Percentiles rank a stretch among this genome's conserved stretches.
Evolutionary conservation across 2,329 filamentous ascomycete genomes (phyloP).

Genomic region (Talaromyces islandicus): DNA sequence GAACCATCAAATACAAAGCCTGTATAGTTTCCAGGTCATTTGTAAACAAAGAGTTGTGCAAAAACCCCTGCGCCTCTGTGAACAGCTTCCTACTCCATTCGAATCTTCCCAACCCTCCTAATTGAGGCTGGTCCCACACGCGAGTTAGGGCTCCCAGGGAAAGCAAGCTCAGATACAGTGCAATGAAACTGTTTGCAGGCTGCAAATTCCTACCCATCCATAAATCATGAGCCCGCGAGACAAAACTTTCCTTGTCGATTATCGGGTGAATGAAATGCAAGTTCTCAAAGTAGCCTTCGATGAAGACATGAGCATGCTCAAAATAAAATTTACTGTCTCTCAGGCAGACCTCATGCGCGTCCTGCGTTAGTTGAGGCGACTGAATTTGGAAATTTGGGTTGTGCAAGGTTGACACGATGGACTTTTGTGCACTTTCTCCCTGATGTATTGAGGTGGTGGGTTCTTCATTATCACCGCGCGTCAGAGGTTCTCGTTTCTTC

Average conservation of each 20-base stretch:
- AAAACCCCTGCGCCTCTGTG: constrained; percentile 33
- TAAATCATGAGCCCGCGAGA: constrained; percentile 37
- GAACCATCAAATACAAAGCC: constrained; percentile 42
- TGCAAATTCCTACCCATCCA: constrained; percentile 32
- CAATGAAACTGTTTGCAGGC: constrained; percentile 38
- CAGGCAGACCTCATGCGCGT: constrained; percentile 17
- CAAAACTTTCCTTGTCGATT: constrained; percentile 42
- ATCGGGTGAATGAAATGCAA: constrained; percentile 46
- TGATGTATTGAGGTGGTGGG: neutral
- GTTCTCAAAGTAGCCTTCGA: constrained; percentile 45
- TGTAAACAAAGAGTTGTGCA: constrained; percentile 37
- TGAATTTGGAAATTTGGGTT: constrained; percentile 40
- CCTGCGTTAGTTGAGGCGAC: constrained; percentile 7
- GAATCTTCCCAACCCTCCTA: constrained; percentile 40
- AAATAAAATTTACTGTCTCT: constrained; percentile 31
- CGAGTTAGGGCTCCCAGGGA: constrained; percentile 43
- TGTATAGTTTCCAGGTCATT: constrained; percentile 46
- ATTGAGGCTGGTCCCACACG: constrained; percentile 37
- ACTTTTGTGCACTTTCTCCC: constrained; percentile 22
- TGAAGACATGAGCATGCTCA: constrained; percentile 40
- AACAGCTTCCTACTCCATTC: constrained; percentile 45
- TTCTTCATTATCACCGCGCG: constrained; percentile 4
- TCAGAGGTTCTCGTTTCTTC: constrained; percentile 19
- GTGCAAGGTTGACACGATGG: constrained; percentile 41
- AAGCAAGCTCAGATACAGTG: constrained; percentile 43